Percentiles rank a stretch among this genome's conserved stretches.
phyloP scores from a whole-genome alignment of 2,329 filamentous ascomycete species.

The Massarina eburnea region DNA sequence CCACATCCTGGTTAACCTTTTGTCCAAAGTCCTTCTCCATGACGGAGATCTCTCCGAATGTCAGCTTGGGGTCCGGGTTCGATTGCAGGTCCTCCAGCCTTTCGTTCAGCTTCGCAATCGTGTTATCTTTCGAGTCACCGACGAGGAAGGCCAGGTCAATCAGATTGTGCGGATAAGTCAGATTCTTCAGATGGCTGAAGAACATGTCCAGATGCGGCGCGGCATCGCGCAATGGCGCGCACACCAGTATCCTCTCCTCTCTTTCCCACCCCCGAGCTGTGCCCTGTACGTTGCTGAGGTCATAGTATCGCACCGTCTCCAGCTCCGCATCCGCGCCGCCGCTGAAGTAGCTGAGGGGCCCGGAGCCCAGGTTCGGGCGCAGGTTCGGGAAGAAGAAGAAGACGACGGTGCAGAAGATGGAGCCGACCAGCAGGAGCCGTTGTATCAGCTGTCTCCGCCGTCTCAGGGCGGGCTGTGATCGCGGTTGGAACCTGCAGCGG shows the following conservation, averaged over 20 bases:
- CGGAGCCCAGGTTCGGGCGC: conserved; percentile 61
- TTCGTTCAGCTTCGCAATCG: conserved; percentile 72
- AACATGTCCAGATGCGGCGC: conserved; percentile 94
- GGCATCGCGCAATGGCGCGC: conserved; percentile 90
- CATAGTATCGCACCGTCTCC: conserved; percentile 96
- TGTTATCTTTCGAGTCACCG: conserved; percentile 94
- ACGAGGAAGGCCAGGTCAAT: conserved; percentile 97
- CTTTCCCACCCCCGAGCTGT: conserved; percentile 93
- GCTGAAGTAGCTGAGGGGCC: conserved; percentile 70
- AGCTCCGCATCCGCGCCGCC: conserved; percentile 72
- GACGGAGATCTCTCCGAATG: conserved; percentile 94
- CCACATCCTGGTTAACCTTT: conserved; percentile 95
- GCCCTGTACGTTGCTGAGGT: conserved; percentile 87
- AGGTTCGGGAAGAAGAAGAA: conserved; percentile 78
- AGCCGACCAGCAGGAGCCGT: conserved; percentile 62
- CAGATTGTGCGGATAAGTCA: conserved; percentile 95
- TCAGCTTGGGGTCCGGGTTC: conserved; percentile 74
- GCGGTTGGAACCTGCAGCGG: conserved; percentile 74
- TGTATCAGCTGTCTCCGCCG: conserved; percentile 72
- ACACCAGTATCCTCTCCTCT: conserved; percentile 92
- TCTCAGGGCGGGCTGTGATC: conserved; percentile 71
- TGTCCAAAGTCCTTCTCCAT: conserved; percentile 99
- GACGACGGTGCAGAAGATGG: conserved; percentile 61
- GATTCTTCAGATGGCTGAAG: conserved; percentile 94
- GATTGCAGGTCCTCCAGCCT: conserved; percentile 79